Base-by-base conservation (phyloP, 768 basidiomycete genomes). In the Boletus pseudopeckii region DNA sequence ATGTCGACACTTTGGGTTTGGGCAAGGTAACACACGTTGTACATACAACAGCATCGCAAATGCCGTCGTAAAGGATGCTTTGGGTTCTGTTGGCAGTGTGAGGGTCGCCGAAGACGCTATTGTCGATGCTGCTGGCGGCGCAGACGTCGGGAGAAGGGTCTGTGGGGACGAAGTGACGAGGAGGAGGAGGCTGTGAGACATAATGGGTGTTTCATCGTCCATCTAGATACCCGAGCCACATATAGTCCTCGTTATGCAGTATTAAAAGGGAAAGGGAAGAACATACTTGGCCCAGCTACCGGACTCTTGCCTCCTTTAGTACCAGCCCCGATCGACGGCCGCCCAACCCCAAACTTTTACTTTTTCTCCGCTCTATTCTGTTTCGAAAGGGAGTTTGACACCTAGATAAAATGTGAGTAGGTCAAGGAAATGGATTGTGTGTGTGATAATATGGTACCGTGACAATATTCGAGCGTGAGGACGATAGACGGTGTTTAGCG, bases 331-430 rank as follows among this genome's bases (percentile, higher is more conserved):
- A 92, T 88, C 78, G 81, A 88, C 0, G 90, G 89, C 40, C 81
- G 77, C 1, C 90, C 90, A 3, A 92, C 83, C 0, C 88, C 90
- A 4, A 90, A 73, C 57, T 79, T 82, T n/a, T n/a, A n/a, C n/a
- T n/a, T n/a, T n/a, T 7, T 79, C 80, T 0, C 83, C 84, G 28
- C 78, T 80, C 90, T 90, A 92, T 0, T 76, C 71, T 0, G 87
- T 77, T 58, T 88, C 84, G 47, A 93, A 93, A 0, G 91, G 91
- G 0, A 92, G 80, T 59, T 89, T 91, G 55, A 92, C 75, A 1
- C 90, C 91, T 11, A 93, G 77, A 66, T 93, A 93, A 71, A 90
- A 92, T 0, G 87, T 82, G 7, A 93, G 79, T 13, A 92, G 71
- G 2, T 82, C 80, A 0, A 92, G 70, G 56, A 92, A 92, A 69